A percentile compares a stretch with the other conserved stretches of the same genome.
Evolutionary conservation across 306 rosid species (phyloP).

Genomic region (Purshia tridentata): DNA sequence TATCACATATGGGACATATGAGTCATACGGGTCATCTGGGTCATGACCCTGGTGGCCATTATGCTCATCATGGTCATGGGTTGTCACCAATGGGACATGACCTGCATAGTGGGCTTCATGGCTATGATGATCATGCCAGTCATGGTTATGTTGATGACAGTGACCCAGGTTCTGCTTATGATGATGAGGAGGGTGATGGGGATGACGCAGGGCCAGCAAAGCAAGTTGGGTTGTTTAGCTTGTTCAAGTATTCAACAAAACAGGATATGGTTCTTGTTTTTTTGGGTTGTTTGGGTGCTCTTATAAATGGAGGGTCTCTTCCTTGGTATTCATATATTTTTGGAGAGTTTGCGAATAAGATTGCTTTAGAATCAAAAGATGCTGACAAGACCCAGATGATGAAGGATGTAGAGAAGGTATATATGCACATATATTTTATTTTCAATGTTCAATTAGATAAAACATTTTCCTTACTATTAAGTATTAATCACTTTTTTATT

Average conservation of each 20-base stretch:
- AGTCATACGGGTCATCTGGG: no score
- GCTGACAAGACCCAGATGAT: slow-evolving; percentile 40
- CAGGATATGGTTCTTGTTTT: slow-evolving; percentile 73
- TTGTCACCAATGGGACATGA: background rate
- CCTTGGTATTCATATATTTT: slow-evolving; percentile 79
- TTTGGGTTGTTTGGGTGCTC: slow-evolving; percentile 84
- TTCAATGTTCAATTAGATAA: background rate
- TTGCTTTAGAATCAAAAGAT: slow-evolving; percentile 38
- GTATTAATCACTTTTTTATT: background rate
- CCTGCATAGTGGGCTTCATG: slow-evolving; percentile 5
- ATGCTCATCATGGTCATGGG: slow-evolving; percentile 20
- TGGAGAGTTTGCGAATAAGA: slow-evolving; percentile 65
- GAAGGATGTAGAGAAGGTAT: slow-evolving; percentile 61
- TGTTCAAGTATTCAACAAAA: slow-evolving; percentile 80
- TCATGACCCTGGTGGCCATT: background rate
- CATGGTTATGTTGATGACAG: slow-evolving; percentile 16
- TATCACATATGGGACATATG: background rate
- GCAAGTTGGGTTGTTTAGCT: slow-evolving; percentile 61
- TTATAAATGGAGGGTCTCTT: slow-evolving; percentile 87
- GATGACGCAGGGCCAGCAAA: slow-evolving; percentile 48
- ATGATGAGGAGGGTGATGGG: slow-evolving; percentile 46
- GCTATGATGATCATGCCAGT: background rate
- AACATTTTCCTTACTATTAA: background rate
- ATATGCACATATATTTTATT: background rate
- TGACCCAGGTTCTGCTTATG: slow-evolving; percentile 33